Conservation (phyloP, 2,329 filamentous ascomycete genomes). For the Aspergillus neotritici region DNA sequence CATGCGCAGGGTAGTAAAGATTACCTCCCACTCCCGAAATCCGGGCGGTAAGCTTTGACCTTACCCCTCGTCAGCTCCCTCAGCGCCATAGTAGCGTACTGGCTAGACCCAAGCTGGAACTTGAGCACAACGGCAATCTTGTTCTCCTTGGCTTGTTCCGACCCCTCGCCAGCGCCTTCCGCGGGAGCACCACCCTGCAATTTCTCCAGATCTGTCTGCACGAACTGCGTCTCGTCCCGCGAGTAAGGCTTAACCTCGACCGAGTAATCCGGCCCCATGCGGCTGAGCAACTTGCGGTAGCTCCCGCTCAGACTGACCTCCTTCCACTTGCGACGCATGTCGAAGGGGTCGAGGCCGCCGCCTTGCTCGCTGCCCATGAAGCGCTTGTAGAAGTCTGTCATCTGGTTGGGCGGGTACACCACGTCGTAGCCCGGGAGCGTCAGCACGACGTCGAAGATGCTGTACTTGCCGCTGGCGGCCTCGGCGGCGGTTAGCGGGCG, state of each 20-base stretch:
- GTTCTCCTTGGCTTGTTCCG: conserved; percentile 13
- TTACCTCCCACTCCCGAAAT: conserved; percentile 48
- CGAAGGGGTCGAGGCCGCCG: conserved; percentile 70
- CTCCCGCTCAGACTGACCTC: conserved; percentile 84
- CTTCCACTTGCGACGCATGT: conserved; percentile 80
- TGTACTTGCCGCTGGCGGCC: conserved; percentile 66
- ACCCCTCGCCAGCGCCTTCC: conserved; percentile 9
- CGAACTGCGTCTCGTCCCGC: conserved; percentile 69
- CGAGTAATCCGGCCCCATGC: conserved; percentile 58
- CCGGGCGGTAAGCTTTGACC: conserved; percentile 57
- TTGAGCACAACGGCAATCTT: conserved; percentile 66
- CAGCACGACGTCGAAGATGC: conserved; percentile 81
- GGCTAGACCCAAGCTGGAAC: conserved; percentile 70
- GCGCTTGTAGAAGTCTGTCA: conserved; percentile 74
- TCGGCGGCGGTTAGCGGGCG: conserved; percentile 72
- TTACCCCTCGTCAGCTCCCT: conserved; percentile 71
- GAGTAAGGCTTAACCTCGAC: conserved; percentile 66
- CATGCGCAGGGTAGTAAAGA: conserved; percentile 2
- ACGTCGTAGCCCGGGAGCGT: conserved; percentile 91
- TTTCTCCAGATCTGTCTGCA: conserved; percentile 76
- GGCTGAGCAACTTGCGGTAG: conserved; percentile 78
- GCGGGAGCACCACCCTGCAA: conserved; percentile 44
- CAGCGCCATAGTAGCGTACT: conserved; percentile 79
- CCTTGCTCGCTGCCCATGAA: conserved; percentile 81
- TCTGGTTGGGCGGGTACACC: conserved; percentile 74